Percentiles rank a stretch among this genome's conserved stretches.
Conservation (phyloP, 2,329 filamentous ascomycete species). For the Hypomyces rosellus region DNA sequence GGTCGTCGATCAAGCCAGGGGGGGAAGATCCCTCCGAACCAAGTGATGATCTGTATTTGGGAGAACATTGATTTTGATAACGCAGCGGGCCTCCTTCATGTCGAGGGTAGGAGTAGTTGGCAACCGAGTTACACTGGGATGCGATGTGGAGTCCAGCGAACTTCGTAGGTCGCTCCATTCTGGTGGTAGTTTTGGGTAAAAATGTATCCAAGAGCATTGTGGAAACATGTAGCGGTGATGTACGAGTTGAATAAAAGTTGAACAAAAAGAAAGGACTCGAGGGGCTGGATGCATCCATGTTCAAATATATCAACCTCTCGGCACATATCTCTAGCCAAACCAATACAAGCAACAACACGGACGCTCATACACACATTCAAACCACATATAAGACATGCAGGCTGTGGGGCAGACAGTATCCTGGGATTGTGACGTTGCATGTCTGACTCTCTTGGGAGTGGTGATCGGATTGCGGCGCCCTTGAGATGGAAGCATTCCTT, state of each 20-base stretch:
- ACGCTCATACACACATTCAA: not conserved
- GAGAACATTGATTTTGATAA: constrained; percentile 1
- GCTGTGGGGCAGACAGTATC: not conserved
- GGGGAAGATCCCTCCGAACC: constrained; percentile 42
- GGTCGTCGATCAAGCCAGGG: constrained; percentile 46
- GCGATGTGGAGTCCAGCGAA: constrained; percentile 34
- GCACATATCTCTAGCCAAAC: no score
- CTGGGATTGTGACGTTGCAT: constrained; percentile 2
- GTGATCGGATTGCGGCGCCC: constrained; percentile 3
- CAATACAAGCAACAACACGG: not conserved
- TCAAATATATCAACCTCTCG: no score
- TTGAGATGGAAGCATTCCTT: constrained; percentile 13
- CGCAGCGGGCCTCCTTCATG: constrained; percentile 17
- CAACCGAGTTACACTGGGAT: constrained; percentile 33
- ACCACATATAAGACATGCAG: not conserved
- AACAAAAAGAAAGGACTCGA: not conserved
- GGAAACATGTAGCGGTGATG: no score
- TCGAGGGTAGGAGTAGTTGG: constrained; percentile 36
- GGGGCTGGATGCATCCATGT: no score
- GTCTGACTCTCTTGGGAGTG: constrained; percentile 2
- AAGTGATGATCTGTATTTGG: constrained; percentile 35
- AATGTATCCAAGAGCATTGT: not conserved
- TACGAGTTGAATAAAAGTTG: not conserved
- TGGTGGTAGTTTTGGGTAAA: constrained; percentile 4
- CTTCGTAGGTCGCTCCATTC: constrained; percentile 32